Conservation (phyloP, 495 filamentous ascomycete species). For the Xylaria nigripes region DNA sequence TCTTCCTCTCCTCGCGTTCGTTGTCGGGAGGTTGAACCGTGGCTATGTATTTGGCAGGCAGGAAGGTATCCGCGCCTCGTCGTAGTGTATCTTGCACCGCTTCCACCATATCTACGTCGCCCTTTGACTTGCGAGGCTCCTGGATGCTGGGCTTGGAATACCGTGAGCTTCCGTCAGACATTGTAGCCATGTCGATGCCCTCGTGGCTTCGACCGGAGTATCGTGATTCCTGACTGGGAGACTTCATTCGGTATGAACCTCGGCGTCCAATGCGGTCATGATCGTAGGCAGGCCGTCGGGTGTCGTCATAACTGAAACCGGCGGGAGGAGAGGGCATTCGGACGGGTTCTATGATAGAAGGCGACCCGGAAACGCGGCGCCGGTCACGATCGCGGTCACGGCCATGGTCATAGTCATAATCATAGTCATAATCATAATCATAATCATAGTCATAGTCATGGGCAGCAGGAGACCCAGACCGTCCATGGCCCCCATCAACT, state of each 20-base stretch:
- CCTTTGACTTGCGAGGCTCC: slow-evolving; percentile 26
- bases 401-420: neutral
- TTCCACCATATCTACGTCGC: slow-evolving; percentile 35
- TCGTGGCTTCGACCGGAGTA: slow-evolving; percentile 24
- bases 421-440: slow-evolving; percentile 26
- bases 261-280: slow-evolving; percentile 17
- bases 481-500: slow-evolving; percentile 49
- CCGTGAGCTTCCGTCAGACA: slow-evolving; percentile 16
- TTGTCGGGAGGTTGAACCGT: slow-evolving; percentile 17
- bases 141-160: slow-evolving; percentile 23
- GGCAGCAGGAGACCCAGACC: slow-evolving; percentile 50
- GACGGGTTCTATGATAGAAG: slow-evolving; percentile 36
- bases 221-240: slow-evolving; percentile 22
- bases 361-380: slow-evolving; percentile 31
- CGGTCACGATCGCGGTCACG: slow-evolving; percentile 30
- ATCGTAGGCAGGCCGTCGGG: slow-evolving; percentile 24
- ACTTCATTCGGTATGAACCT: slow-evolving; percentile 35
- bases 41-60: slow-evolving; percentile 21
- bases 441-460: slow-evolving; percentile 8
- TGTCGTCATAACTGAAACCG: slow-evolving; percentile 26
- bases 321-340: slow-evolving; percentile 38
- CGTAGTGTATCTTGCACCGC: slow-evolving; percentile 22
- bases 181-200: slow-evolving; percentile 15
- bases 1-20: slow-evolving; percentile 18
- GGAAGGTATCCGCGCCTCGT: slow-evolving; percentile 19